phyloP scores from a whole-genome alignment of 768 basidiomycete genomes.

The Phylloporus sp. region DNA sequence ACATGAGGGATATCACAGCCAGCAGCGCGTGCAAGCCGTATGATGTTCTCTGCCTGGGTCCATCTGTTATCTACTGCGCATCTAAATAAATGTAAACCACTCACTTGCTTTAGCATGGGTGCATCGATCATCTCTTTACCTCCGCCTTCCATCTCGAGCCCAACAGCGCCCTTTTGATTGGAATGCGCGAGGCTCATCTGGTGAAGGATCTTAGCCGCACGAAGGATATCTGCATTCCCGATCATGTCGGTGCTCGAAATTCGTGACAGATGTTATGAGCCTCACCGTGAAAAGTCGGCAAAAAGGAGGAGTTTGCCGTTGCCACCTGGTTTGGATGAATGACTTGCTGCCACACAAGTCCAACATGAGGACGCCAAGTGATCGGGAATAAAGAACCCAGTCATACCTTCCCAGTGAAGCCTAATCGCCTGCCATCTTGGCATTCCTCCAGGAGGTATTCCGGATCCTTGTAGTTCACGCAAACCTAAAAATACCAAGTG shows the following conservation, averaged over 20 bases:
- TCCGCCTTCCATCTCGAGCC: conserved; percentile 54
- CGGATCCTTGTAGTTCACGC: conserved; percentile 79
- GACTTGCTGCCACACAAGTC: conserved; percentile 63
- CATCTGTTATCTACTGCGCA: neutral
- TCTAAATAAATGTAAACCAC: neutral
- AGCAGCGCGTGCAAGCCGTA: conserved; percentile 52
- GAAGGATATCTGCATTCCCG: conserved; percentile 57
- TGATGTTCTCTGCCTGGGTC: conserved; percentile 46
- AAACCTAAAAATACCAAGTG: conserved; percentile 54
- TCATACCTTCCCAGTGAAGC: conserved; percentile 86
- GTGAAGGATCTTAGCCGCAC: conserved; percentile 69
- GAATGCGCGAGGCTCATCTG: conserved; percentile 59
- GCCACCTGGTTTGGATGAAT: conserved; percentile 87
- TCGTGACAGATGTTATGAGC: neutral
- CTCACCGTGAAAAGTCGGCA: conserved; percentile 67
- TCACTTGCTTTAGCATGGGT: conserved; percentile 77
- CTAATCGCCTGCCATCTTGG: conserved; percentile 71
- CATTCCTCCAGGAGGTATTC: conserved; percentile 70
- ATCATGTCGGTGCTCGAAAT: neutral
- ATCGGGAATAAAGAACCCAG: neutral
- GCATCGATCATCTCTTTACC: conserved; percentile 85
- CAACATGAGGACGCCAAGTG: conserved; percentile 1
- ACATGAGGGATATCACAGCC: conserved; percentile 50
- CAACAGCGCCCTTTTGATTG: conserved; percentile 62
- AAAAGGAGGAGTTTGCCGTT: conserved; percentile 72